Conservation (phyloP, 2,329 filamentous ascomycete genomes). For the Colletotrichum sublineola region DNA sequence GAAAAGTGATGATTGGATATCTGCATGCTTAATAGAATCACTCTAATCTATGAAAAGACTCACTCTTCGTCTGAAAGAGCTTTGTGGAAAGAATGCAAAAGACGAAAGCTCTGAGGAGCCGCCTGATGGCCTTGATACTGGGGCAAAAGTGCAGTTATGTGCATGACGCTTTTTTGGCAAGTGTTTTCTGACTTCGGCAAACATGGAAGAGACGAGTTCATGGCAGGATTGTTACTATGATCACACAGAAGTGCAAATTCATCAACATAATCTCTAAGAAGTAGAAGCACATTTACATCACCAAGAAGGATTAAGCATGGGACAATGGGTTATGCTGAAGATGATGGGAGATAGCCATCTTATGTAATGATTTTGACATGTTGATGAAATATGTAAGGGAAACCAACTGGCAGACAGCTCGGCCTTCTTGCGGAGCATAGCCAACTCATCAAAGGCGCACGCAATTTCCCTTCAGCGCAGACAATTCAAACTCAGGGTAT, state of each 20-base stretch:
- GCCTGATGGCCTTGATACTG: neutral
- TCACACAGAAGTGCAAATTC: neutral
- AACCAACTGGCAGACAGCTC: neutral
- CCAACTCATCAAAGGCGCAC: neutral
- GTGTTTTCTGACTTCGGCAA: neutral
- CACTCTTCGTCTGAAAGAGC: neutral
- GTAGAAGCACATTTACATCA: neutral
- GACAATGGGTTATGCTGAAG: neutral
- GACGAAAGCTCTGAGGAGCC: neutral
- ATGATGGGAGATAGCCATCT: neutral
- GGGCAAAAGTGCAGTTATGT: neutral
- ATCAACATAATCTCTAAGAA: neutral
- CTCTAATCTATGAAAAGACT: neutral
- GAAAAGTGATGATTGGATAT: neutral
- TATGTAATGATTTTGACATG: neutral
- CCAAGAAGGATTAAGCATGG: neutral
- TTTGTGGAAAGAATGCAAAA: neutral
- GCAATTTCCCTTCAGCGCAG: slow-evolving; percentile 1
- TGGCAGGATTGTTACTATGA: neutral
- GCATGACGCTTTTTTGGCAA: neutral
- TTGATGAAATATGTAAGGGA: neutral
- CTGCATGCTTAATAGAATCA: neutral
- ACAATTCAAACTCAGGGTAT: neutral
- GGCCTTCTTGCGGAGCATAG: neutral
- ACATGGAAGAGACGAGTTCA: neutral